Percentiles rank a stretch among this genome's conserved stretches.
These are phyloP conservation scores for Starmera amethionina DNA, from an alignment of 805 yeast species.

Conservation along the genomic window DNA sequence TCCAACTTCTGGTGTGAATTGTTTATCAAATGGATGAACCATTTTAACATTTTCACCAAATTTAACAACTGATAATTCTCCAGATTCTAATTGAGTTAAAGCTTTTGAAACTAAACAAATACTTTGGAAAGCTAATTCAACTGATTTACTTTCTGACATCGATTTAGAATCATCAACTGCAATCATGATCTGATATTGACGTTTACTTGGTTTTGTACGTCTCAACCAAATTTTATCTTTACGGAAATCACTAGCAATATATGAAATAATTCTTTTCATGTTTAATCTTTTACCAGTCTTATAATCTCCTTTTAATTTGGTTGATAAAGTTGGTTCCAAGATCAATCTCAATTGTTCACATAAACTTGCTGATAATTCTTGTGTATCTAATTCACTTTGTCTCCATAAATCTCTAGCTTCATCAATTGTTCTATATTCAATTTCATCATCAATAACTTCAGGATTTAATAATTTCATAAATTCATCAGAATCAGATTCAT, in stretches of 20 bases:
- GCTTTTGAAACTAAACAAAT: constrained; percentile 92
- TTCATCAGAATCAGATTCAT: constrained; percentile 18
- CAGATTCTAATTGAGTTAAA: constrained; percentile 86
- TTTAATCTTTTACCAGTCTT: constrained; percentile 94
- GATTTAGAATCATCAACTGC: constrained; percentile 97
- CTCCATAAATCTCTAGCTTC: constrained; percentile 78
- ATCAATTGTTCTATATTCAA: constrained; percentile 40
- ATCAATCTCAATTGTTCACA: constrained; percentile 91
- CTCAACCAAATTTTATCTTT: constrained; percentile 98
- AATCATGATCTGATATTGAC: constrained; percentile 95
- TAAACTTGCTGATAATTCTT: constrained; percentile 75
- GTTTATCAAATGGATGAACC: constrained; percentile 84
- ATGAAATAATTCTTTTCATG: constrained; percentile 95
- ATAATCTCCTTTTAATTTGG: constrained; percentile 90
- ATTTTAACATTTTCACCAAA: constrained; percentile 80
- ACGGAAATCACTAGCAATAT: constrained; percentile 94
- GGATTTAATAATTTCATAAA: constrained; percentile 17
- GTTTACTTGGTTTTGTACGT: constrained; percentile 93
- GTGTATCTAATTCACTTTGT: constrained; percentile 72
- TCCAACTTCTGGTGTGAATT: constrained; percentile 77
- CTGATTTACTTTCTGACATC: constrained; percentile 89
- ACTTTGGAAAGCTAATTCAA: constrained; percentile 87
- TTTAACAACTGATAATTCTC: constrained; percentile 81
- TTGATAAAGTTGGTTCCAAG: constrained; percentile 92
- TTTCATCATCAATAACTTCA: constrained; percentile 14